These are phyloP conservation scores for Sugiyamaella valdiviana DNA, from an alignment of 805 yeast species.

Conservation along the genomic window DNA sequence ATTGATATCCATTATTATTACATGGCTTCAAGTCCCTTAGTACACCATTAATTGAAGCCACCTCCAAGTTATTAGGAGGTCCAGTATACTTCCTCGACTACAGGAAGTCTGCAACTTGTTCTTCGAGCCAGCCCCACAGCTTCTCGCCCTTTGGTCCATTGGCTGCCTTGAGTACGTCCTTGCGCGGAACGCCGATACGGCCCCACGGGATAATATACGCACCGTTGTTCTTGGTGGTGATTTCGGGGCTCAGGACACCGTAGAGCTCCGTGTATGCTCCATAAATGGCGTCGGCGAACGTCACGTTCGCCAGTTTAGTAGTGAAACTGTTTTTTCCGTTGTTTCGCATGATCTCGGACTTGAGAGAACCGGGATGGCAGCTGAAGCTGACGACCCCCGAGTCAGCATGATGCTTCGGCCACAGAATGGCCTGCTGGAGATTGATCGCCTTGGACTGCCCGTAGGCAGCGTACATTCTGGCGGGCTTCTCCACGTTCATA, in stretches of 20 bases:
- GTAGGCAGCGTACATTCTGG: constrained; percentile 15
- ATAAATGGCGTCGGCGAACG: constrained; percentile 24
- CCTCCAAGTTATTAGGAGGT: too few relatives aligned
- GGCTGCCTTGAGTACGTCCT: constrained; percentile 34
- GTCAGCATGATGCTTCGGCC: constrained; percentile 32
- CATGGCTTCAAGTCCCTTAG: neutral
- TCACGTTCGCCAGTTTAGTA: neutral
- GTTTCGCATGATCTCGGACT: constrained; percentile 33
- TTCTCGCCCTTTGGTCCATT: constrained; percentile 31
- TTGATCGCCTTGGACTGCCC: constrained; percentile 42
- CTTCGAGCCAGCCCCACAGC: constrained; percentile 35
- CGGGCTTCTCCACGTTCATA: constrained; percentile 21
- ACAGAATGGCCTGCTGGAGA: constrained; percentile 34
- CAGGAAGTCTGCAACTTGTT: too few relatives aligned
- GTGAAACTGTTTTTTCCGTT: constrained; percentile 1
- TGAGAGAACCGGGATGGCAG: constrained; percentile 39
- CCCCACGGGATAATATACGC: constrained; percentile 42
- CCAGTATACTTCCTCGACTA: too few relatives aligned
- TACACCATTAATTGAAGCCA: neutral
- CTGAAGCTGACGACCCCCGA: constrained; percentile 32
- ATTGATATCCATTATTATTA: neutral
- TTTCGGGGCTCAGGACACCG: constrained; percentile 37
- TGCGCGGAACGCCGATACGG: constrained; percentile 32
- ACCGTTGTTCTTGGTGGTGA: constrained; percentile 33
- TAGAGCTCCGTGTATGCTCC: constrained; percentile 43